phyloP scores from a whole-genome alignment of 495 filamentous ascomycete genomes.

The Tuber aestivum region DNA sequence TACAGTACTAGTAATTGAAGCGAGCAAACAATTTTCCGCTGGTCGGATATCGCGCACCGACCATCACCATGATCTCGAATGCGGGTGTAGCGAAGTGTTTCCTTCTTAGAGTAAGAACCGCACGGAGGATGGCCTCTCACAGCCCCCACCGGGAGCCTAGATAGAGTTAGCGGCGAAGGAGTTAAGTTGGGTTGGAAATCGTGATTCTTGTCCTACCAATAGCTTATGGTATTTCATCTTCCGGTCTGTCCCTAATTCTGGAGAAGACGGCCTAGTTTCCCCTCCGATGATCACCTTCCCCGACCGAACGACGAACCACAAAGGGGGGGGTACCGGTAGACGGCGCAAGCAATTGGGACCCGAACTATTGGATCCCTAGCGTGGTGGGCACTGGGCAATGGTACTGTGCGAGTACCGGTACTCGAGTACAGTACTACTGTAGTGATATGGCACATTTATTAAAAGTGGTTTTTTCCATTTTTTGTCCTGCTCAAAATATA shows the following conservation, averaged over 20 bases:
- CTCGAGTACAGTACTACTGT: too few relatives aligned
- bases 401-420: background rate
- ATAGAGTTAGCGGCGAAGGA: background rate
- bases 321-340: background rate
- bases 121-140: conserved; percentile 25
- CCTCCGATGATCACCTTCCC: background rate
- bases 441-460: too few relatives aligned
- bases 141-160: background rate
- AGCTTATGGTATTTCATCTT: too few relatives aligned
- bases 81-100: conserved; percentile 8
- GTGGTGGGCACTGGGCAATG: background rate
- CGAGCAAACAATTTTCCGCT: too few relatives aligned
- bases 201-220: background rate
- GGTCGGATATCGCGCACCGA: background rate
- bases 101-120: too few relatives aligned
- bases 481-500: background rate
- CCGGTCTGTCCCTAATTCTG: background rate
- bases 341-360: background rate
- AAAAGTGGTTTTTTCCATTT: background rate
- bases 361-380: background rate
- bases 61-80: background rate
- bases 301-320: background rate
- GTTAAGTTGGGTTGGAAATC: background rate
- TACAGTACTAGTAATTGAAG: too few relatives aligned
- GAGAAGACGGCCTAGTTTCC: background rate